These are phyloP conservation scores for Phalaenopsis aphrodite DNA, from an alignment of 106 monocot species.

Conservation along the genomic window DNA sequence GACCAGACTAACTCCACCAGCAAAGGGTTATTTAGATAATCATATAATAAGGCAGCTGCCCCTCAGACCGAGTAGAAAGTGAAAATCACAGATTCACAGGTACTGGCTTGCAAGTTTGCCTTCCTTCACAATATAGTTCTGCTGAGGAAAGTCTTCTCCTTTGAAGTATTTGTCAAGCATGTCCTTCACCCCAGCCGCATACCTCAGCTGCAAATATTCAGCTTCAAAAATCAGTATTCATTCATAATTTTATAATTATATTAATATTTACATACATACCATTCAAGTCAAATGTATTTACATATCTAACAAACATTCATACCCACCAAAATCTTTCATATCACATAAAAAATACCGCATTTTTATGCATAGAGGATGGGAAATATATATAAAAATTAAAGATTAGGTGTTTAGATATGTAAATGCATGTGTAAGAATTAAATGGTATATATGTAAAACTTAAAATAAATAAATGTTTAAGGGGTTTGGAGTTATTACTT, in stretches of 20 bases:
- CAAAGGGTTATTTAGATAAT: not conserved
- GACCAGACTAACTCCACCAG: not conserved
- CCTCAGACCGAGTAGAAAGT: not conserved
- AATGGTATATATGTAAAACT: no score
- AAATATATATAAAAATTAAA: no score
- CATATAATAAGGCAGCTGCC: not conserved
- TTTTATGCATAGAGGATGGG: no score
- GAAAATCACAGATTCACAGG: conserved; percentile 21
- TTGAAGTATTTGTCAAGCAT: conserved; percentile 96
- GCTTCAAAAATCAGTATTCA: not conserved
- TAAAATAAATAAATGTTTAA: no score
- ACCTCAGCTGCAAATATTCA: conserved; percentile 62
- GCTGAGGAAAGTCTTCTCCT: conserved; percentile 75
- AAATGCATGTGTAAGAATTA: no score
- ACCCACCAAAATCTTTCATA: no score
- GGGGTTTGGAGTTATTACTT: conserved; percentile 29
- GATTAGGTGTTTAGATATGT: no score
- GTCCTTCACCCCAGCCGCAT: conserved; percentile 83
- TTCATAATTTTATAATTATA: not conserved
- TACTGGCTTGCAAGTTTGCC: conserved; percentile 90
- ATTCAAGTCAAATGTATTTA: no score
- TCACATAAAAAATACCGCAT: no score
- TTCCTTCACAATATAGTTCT: conserved; percentile 96
- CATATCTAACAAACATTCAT: no score
- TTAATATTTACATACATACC: no score